Conservation (phyloP, 2,329 filamentous ascomycete genomes). For the Exophiala sp. region DNA sequence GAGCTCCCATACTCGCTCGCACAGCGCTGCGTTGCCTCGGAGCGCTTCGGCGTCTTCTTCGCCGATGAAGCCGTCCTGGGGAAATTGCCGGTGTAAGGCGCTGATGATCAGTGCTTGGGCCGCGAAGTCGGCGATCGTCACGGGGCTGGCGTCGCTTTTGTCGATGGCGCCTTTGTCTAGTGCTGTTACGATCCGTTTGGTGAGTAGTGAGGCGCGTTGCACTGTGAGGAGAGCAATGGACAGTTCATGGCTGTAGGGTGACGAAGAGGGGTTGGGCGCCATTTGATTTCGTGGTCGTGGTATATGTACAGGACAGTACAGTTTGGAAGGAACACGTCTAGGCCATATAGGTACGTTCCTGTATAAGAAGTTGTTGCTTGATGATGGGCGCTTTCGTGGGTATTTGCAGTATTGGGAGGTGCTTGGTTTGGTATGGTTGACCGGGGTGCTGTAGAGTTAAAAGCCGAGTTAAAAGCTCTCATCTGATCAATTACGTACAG, state of each 20-base stretch:
- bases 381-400: too few species aligned
- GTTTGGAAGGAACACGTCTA: too few species aligned
- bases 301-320: too few species aligned
- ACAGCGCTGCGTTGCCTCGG: conserved; percentile 44
- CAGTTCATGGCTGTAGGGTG: conserved; percentile 34
- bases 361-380: too few species aligned
- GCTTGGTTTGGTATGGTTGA: too few species aligned
- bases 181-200: conserved; percentile 48
- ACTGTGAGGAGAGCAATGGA: conserved; percentile 43
- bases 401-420: too few species aligned
- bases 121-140: conserved; percentile 60
- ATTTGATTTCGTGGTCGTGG: too few species aligned
- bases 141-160: conserved; percentile 55
- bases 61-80: conserved; percentile 53
- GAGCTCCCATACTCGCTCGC: conserved; percentile 52
- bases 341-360: too few species aligned
- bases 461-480: too few species aligned
- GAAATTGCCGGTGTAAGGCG: conserved; percentile 50
- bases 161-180: conserved; percentile 49
- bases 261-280: neutral
- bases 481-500: too few species aligned
- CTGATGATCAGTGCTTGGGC: conserved; percentile 57
- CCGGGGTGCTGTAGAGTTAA: too few species aligned
- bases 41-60: conserved; percentile 55
- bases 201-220: conserved; percentile 52